Percentiles rank a stretch among this genome's conserved stretches.
These are phyloP conservation scores for Hypoxylon sp. DNA, from an alignment of 2,329 filamentous ascomycete species.

Conservation along the genomic window DNA sequence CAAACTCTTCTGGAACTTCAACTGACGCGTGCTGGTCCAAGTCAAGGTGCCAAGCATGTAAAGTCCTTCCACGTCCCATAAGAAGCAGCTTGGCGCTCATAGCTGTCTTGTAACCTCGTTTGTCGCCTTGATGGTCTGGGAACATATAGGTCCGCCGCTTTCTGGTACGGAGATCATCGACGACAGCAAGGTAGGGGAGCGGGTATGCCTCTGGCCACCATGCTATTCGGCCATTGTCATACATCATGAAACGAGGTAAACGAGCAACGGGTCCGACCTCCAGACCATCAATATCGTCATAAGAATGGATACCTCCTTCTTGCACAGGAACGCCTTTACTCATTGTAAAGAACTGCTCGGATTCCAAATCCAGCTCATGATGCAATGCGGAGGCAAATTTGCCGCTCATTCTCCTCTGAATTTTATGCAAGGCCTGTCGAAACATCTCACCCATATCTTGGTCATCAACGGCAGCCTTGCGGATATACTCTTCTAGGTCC, in stretches of 20 bases:
- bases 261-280: slow-evolving; percentile 34
- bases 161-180: slow-evolving; percentile 51
- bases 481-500: slow-evolving; percentile 47
- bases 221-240: slow-evolving; percentile 49
- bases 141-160: slow-evolving; percentile 49
- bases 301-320: slow-evolving; percentile 51
- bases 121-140: slow-evolving; percentile 41
- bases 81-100: slow-evolving; percentile 51
- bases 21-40: slow-evolving; percentile 44
- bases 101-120: slow-evolving; percentile 49
- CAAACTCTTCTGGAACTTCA: slow-evolving; percentile 45
- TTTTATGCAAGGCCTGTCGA: slow-evolving; percentile 41
- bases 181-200: slow-evolving; percentile 50
- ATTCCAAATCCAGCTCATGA: slow-evolving; percentile 46
- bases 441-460: slow-evolving; percentile 44
- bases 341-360: slow-evolving; percentile 48
- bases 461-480: slow-evolving; percentile 28
- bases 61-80: slow-evolving; percentile 46
- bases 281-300: slow-evolving; percentile 43
- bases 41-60: slow-evolving; percentile 52
- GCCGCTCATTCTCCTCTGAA: slow-evolving; percentile 44
- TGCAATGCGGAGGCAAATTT: slow-evolving; percentile 49
- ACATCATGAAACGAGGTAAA: slow-evolving; percentile 50
- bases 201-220: slow-evolving; percentile 53
- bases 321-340: slow-evolving; percentile 44